A percentile compares a stretch with the other conserved stretches of the same genome.
phyloP scores from a whole-genome alignment of 805 yeast species.

The Candida nemodendra region DNA sequence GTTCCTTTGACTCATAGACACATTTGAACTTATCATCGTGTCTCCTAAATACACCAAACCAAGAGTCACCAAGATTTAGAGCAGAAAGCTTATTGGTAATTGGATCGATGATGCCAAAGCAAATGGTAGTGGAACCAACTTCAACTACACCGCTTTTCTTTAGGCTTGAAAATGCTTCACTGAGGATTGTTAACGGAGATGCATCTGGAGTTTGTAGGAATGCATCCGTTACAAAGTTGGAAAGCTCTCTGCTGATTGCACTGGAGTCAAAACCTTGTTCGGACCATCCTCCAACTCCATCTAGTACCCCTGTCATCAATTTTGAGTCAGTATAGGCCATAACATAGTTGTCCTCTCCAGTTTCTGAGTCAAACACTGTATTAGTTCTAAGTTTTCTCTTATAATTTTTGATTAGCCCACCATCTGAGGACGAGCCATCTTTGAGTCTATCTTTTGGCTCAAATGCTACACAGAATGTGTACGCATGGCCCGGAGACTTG shows the following conservation, averaged over 20 bases:
- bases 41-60: constrained; percentile 80
- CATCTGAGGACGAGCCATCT: constrained; percentile 37
- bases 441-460: constrained; percentile 65
- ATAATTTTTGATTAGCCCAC: constrained; percentile 28
- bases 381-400: constrained; percentile 22
- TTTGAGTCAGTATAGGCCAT: constrained; percentile 44
- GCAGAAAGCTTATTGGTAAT: constrained; percentile 53
- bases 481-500: constrained; percentile 35
- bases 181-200: constrained; percentile 50
- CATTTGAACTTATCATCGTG: constrained; percentile 38
- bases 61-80: constrained; percentile 91
- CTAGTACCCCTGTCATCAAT: constrained; percentile 78
- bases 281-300: constrained; percentile 98
- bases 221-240: constrained; percentile 48
- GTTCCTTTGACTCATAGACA: constrained; percentile 66
- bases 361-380: constrained; percentile 45
- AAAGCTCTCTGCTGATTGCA: constrained; percentile 79
- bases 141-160: constrained; percentile 56
- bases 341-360: constrained; percentile 78
- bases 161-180: constrained; percentile 54
- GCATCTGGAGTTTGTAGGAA: constrained; percentile 28
- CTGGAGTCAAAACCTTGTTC: constrained; percentile 88
- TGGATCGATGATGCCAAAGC: constrained; percentile 69
- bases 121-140: constrained; percentile 94
- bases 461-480: constrained; percentile 64